Evolutionary conservation across 805 yeast genomes (phyloP).

Genomic region (Teunomyces barrocoloradensis): DNA sequence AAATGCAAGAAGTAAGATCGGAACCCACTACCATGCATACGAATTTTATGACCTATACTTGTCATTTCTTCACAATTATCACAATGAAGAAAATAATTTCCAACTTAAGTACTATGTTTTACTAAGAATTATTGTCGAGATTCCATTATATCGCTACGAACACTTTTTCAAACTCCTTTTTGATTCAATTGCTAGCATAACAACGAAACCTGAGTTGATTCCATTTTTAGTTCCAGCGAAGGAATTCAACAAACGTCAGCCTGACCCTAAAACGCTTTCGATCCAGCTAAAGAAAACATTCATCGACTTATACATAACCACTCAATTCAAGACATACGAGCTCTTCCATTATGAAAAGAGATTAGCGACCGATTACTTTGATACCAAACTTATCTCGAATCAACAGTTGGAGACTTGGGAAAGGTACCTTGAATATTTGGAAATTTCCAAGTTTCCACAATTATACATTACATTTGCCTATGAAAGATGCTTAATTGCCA

Average conservation of each 20-base stretch:
- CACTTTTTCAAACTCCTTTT: constrained; percentile 43
- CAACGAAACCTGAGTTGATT: constrained; percentile 1
- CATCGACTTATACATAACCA: constrained; percentile 53
- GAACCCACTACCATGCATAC: constrained; percentile 49
- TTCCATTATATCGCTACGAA: constrained; percentile 56
- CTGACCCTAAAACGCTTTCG: constrained; percentile 26
- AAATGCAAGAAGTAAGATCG: constrained; percentile 47
- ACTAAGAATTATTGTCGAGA: constrained; percentile 48
- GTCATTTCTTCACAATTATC: constrained; percentile 35
- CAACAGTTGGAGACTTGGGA: constrained; percentile 61
- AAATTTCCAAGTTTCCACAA: constrained; percentile 29
- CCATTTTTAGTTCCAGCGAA: constrained; percentile 17
- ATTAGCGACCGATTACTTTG: constrained; percentile 32
- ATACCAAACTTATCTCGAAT: constrained; percentile 27
- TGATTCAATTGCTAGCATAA: constrained; percentile 28
- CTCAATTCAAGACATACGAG: constrained; percentile 52
- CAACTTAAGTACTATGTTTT: constrained; percentile 38
- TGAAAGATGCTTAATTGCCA: constrained; percentile 47
- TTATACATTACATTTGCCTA: constrained; percentile 33
- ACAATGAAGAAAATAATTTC: constrained; percentile 19
- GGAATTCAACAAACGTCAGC: constrained; percentile 14
- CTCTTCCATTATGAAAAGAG: constrained; percentile 49
- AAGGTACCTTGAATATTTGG: constrained; percentile 54
- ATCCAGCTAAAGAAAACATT: constrained; percentile 44
- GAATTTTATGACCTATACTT: constrained; percentile 53